Conservation (phyloP, 2,329 filamentous ascomycete genomes). For the Penicillium sp. region DNA sequence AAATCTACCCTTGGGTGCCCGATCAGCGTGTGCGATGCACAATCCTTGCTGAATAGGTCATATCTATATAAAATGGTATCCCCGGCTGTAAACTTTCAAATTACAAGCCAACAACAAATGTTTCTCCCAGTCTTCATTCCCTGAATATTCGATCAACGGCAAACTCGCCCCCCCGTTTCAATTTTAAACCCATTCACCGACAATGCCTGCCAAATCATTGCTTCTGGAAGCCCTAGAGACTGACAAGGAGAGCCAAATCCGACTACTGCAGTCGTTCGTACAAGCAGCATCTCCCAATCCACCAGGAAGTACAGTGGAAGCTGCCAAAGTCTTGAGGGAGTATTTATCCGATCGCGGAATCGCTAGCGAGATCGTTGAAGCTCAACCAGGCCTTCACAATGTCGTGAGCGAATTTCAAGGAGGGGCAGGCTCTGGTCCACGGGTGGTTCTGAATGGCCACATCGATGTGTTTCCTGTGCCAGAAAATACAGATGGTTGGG, state of each 20-base stretch:
- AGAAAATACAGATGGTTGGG: constrained; percentile 34
- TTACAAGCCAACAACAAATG: too few relatives aligned
- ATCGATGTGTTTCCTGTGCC: constrained; percentile 44
- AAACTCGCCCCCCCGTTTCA: too few relatives aligned
- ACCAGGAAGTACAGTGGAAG: constrained; percentile 1
- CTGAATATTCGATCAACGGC: too few relatives aligned
- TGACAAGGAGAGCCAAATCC: neutral
- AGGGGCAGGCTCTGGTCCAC: constrained; percentile 21
- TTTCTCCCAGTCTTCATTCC: too few relatives aligned
- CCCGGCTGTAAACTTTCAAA: too few relatives aligned
- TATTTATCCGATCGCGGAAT: constrained; percentile 1
- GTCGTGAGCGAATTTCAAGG: constrained; percentile 8
- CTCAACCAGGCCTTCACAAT: constrained; percentile 4
- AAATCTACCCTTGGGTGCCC: too few relatives aligned
- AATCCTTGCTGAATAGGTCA: too few relatives aligned
- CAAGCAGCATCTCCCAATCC: constrained; percentile 7
- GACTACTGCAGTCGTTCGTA: constrained; percentile 1
- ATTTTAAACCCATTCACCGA: neutral
- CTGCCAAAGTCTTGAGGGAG: constrained; percentile 1
- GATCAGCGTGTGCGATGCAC: too few relatives aligned
- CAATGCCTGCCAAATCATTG: neutral
- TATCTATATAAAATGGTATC: too few relatives aligned
- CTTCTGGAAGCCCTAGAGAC: constrained; percentile 1
- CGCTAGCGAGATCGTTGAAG: constrained; percentile 1
- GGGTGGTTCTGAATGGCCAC: constrained; percentile 44